Evolutionary conservation across 306 rosid species (phyloP).

Genomic region (Elaeagnus macrophylla): DNA sequence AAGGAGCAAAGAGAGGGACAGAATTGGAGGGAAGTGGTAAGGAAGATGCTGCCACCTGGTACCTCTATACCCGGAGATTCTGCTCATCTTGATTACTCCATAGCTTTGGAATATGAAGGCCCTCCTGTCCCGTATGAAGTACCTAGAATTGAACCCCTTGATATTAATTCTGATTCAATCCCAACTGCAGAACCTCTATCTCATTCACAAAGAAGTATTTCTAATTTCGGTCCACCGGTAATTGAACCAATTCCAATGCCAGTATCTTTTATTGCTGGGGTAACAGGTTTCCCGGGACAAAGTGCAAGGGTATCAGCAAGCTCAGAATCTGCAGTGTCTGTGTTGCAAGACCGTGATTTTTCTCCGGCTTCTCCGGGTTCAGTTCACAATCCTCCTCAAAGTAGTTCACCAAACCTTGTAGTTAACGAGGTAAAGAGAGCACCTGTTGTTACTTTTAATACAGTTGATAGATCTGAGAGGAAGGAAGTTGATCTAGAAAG

Average conservation of each 20-base stretch:
- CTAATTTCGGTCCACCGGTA: slow-evolving; percentile 30
- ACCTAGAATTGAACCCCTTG: slow-evolving; percentile 74
- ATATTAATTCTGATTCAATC: slow-evolving; percentile 40
- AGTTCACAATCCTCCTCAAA: slow-evolving; percentile 53
- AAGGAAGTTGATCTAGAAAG: slow-evolving; percentile 53
- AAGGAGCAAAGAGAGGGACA: slow-evolving; percentile 55
- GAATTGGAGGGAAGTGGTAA: slow-evolving; percentile 72
- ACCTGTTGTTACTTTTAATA: slow-evolving; percentile 79
- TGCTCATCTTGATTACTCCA: slow-evolving; percentile 71
- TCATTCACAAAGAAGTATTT: slow-evolving; percentile 42
- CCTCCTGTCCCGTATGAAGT: slow-evolving; percentile 80
- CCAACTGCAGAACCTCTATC: slow-evolving; percentile 58
- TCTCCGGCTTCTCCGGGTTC: slow-evolving; percentile 90
- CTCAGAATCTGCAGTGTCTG: slow-evolving; percentile 90
- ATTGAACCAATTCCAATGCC: slow-evolving; percentile 80
- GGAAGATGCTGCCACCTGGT: slow-evolving; percentile 87
- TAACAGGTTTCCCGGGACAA: slow-evolving; percentile 56
- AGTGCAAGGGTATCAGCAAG: slow-evolving; percentile 80
- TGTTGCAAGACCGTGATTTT: slow-evolving; percentile 69
- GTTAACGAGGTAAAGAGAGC: slow-evolving; percentile 52
- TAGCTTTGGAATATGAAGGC: slow-evolving; percentile 77
- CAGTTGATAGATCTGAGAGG: slow-evolving; percentile 52
- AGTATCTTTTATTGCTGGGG: slow-evolving; percentile 67
- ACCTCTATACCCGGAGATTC: slow-evolving; percentile 71
- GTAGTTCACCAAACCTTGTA: slow-evolving; percentile 36